Evolutionary conservation across 441 rosid genomes (phyloP), one percentile per base, ranked within the genome.

Genomic region (Viola pubescens): DNA sequence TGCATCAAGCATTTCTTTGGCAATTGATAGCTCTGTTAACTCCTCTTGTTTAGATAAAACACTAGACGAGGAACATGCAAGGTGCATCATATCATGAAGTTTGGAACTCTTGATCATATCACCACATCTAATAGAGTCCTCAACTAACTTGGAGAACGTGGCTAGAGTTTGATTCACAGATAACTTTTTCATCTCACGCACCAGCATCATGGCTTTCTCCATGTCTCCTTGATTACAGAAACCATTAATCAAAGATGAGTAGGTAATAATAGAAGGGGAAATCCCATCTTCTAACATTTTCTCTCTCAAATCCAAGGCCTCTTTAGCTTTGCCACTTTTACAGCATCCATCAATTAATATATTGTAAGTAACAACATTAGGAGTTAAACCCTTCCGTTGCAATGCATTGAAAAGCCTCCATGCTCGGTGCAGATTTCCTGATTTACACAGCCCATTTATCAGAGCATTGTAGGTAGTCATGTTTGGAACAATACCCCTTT

Each of bases 381-480:
- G 86, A 65, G 76, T 56, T 37, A 82, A 58, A 12, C 89, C 87
- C 68, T 87, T 84, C 54, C 9, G 63, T 52, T 62, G 73, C 63
- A 87, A 89, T 73, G 82, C 82, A 71, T 65, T 45, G 62, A 87
- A 82, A 70, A 87, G 95, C 70, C 74, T 78, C 59, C 7, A 62
- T 34, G 91, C 91, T 37, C 84, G 79, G 59, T 75, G 81, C 56
- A 84, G 54, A 73, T 81, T 73, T 51, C 86, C 89, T 4, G 72
- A 75, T 63, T 78, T 82, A 69, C 89, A 79, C 66, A 87, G 77
- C 40, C 95, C 95, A 63, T 75, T 81, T 16, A 87, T 74, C 53
- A 87, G 71, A 64, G 78, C 82, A 67, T 87, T 87, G 70, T 85
- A 83, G 7, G 88, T 88, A 51, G 78, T 70, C 66, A 81, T 74